These are phyloP conservation scores for Coffea eugenioides DNA, from an alignment of 257 asterid genomes.

Conservation along the genomic window DNA sequence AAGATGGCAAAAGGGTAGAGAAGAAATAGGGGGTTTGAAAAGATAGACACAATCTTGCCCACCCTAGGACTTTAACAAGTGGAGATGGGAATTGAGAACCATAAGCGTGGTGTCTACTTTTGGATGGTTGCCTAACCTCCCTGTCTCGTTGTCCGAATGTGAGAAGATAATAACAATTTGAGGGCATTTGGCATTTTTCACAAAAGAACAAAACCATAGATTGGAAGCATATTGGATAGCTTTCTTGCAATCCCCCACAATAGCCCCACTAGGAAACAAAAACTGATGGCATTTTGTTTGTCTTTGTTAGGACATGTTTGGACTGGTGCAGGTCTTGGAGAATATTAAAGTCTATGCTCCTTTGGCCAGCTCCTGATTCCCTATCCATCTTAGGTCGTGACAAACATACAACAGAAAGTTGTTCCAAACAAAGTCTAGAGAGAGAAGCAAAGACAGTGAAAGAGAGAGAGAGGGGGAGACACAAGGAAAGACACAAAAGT, in stretches of 20 bases:
- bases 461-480: conserved; percentile 24
- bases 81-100: conserved; percentile 1
- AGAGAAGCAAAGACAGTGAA: conserved; percentile 10
- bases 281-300: conserved; percentile 63
- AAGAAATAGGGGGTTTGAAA: not conserved
- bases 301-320: conserved; percentile 76
- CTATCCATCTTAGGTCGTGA: conserved; percentile 63
- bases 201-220: conserved; percentile 21
- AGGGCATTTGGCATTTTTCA: conserved; percentile 17
- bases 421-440: conserved; percentile 17
- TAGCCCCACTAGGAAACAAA: conserved; percentile 40
- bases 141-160: conserved; percentile 25
- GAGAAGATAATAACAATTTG: conserved; percentile 12
- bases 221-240: conserved; percentile 12
- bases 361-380: conserved; percentile 61
- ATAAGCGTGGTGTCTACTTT: conserved; percentile 25
- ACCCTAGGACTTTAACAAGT: conserved; percentile 1
- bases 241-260: conserved; percentile 21
- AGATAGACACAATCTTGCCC: not conserved
- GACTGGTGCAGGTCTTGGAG: conserved; percentile 39
- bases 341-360: conserved; percentile 39
- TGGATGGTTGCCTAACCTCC: conserved; percentile 20
- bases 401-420: conserved; percentile 39
- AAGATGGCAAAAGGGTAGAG: not conserved
- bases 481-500: not conserved